These are phyloP conservation scores for Rosa lucieae DNA, from an alignment of 306 rosid genomes.

Conservation along the genomic window DNA sequence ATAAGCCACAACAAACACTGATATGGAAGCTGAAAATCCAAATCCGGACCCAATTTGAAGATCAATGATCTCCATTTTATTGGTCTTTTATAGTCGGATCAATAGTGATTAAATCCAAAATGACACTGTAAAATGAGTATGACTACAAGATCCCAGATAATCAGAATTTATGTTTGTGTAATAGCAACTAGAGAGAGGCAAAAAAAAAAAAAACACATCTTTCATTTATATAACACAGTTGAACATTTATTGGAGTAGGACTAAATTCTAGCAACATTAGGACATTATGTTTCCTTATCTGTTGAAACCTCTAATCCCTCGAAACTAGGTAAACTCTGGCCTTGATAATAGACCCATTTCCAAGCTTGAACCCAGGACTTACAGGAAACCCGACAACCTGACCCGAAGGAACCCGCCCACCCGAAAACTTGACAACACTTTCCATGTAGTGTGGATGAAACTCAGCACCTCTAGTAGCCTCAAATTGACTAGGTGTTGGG, in stretches of 20 bases:
- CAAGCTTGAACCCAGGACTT: constrained; percentile 92
- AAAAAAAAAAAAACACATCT: not conserved
- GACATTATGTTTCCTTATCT: not conserved
- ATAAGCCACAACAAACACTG: too few species aligned
- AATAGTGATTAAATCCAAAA: too few species aligned
- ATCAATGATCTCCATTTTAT: too few species aligned
- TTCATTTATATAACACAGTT: not conserved
- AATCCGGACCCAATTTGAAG: too few species aligned
- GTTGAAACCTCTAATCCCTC: constrained; percentile 33
- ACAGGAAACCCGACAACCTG: constrained; percentile 81
- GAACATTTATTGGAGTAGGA: not conserved
- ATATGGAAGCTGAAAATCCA: too few species aligned
- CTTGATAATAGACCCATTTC: constrained; percentile 72
- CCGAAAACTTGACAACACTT: constrained; percentile 61
- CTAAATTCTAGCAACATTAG: not conserved
- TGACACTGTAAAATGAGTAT: too few species aligned
- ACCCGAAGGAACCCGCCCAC: constrained; percentile 64
- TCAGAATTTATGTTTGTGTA: not conserved
- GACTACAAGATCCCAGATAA: not conserved
- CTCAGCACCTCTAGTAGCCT: constrained; percentile 90
- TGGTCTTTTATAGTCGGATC: too few species aligned
- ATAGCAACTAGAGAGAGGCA: not conserved
- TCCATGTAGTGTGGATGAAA: constrained; percentile 88
- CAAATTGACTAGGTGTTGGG: constrained; percentile 85
- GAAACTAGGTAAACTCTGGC: constrained; percentile 80